These are phyloP conservation scores for Erigeron canadensis DNA, from an alignment of 129 eudicot species.

Conservation along the genomic window DNA sequence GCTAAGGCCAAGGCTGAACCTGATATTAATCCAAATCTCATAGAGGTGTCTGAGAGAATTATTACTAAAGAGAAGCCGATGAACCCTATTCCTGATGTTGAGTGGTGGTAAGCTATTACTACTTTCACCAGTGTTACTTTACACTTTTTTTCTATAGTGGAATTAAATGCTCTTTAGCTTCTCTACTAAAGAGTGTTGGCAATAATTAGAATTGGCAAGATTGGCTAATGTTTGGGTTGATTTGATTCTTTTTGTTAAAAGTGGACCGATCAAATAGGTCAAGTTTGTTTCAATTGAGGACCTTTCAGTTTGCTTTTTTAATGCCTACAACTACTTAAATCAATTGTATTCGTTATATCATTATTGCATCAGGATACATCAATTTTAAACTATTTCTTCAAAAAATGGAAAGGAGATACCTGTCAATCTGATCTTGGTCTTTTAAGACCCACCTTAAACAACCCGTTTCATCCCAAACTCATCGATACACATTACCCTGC, in stretches of 20 bases:
- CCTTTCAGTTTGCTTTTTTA: too few species aligned
- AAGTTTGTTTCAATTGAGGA: too few species aligned
- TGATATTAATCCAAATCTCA: conserved; percentile 83
- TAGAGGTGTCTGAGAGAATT: conserved; percentile 83
- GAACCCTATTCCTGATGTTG: conserved; percentile 85
- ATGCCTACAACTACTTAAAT: too few species aligned
- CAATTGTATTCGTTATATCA: background rate
- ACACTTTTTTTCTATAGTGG: too few species aligned
- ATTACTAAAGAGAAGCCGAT: conserved; percentile 69
- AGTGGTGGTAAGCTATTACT: conserved; percentile 41
- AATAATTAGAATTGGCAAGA: too few species aligned
- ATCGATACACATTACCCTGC: background rate
- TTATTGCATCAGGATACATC: background rate
- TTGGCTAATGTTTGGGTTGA: too few species aligned
- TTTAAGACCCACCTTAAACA: background rate
- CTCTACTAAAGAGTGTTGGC: too few species aligned
- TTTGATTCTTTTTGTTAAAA: too few species aligned
- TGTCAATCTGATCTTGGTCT: too few species aligned
- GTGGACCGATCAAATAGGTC: too few species aligned
- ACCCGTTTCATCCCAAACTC: background rate
- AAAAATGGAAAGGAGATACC: background rate
- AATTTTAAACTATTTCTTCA: background rate
- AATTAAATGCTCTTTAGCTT: too few species aligned
- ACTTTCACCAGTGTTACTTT: too few species aligned
- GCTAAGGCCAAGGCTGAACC: conserved; percentile 95